Base-by-base conservation (phyloP, 495 filamentous ascomycete species). In the Podospora pseudoanserina region DNA sequence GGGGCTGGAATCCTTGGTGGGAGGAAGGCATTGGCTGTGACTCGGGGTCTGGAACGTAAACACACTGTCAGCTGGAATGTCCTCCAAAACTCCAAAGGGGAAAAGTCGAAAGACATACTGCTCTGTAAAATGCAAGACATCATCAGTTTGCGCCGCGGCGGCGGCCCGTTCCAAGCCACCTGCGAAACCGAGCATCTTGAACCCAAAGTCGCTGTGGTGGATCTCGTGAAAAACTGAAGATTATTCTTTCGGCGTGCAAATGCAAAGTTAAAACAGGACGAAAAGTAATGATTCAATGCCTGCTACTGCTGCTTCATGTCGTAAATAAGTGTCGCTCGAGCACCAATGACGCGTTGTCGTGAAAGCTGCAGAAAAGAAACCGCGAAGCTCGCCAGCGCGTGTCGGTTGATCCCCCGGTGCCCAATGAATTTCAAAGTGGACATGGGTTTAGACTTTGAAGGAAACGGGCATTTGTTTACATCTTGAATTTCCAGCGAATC, bases 401-500 rank as follows among this genome's bases (percentile, higher is more conserved):
- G 65, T 55, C 54, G 44, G 59, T 18, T 1, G 30, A 7, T 32
- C 4, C 7, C 30, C 34, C 39, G 23, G 49, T 5, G 26, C 61
- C 28, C 30, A 30, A 19, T 20, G 59, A 44, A 59, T 34, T 44
- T 32, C n/a, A 13, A 39, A 44, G 26, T 44, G 66, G 32, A 63
- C 19, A 63, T 19, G 30, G 30, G 30, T 49, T 62, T 61, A 6
- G n/a, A 61, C 59, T 28, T 60, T 13, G 59, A 30, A 30, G 59
- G 5, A 61, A 28, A 18, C 16, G 4, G 27, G 56, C 32, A 65
- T 65, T 71, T 76, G 74, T 76, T 76, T 76, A 76, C 74, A 72
- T 76, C 72, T 68, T 56, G 63, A 73, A 73, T 15, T 64, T 20
- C 13, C 19, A 59, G 44, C 74, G 72, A 74, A 74, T 74, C 65